phyloP scores from a whole-genome alignment of 352 stramenopile genomes.

The Pythium phragmiticola region DNA sequence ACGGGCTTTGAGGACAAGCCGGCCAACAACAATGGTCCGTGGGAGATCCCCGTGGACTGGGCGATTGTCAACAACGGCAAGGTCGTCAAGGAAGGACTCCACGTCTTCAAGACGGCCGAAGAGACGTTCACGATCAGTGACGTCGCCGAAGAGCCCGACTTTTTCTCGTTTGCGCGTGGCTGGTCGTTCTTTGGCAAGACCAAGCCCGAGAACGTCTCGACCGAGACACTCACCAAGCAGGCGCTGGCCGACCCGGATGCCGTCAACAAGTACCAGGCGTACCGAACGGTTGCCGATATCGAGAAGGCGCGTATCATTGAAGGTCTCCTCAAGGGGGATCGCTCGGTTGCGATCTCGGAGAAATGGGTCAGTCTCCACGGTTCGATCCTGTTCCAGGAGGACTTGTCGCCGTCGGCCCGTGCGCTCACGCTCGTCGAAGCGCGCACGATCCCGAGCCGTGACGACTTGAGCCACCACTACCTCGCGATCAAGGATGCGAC shows the following conservation, averaged over 20 bases:
- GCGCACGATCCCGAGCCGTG: slow-evolving; percentile 54
- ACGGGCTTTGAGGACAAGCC: slow-evolving; percentile 71
- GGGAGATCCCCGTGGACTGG: slow-evolving; percentile 79
- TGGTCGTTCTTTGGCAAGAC: slow-evolving; percentile 81
- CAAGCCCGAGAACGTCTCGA: slow-evolving; percentile 56
- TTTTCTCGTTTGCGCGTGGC: slow-evolving; percentile 69
- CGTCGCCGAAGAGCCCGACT: slow-evolving; percentile 55
- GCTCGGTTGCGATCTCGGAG: slow-evolving; percentile 50
- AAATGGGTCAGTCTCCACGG: slow-evolving; percentile 61
- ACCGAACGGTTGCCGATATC: slow-evolving; percentile 60
- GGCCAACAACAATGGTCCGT: slow-evolving; percentile 63
- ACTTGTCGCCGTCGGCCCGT: slow-evolving; percentile 59
- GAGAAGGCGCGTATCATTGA: slow-evolving; percentile 75
- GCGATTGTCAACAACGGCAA: slow-evolving; percentile 67
- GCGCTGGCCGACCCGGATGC: slow-evolving; percentile 64
- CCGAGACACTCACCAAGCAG: slow-evolving; percentile 56
- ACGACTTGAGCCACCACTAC: slow-evolving; percentile 76
- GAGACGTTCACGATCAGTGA: slow-evolving; percentile 50
- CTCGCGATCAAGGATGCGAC: slow-evolving; percentile 58
- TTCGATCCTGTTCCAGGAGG: slow-evolving; percentile 70
- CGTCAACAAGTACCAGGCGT: slow-evolving; percentile 79
- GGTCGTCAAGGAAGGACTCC: slow-evolving; percentile 54
- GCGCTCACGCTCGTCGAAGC: slow-evolving; percentile 57
- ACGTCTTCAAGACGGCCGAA: slow-evolving; percentile 60
- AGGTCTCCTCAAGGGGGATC: slow-evolving; percentile 46